Evolutionary conservation across 2,329 filamentous ascomycete genomes (phyloP).

Genomic region (Aspergillus sp.): DNA sequence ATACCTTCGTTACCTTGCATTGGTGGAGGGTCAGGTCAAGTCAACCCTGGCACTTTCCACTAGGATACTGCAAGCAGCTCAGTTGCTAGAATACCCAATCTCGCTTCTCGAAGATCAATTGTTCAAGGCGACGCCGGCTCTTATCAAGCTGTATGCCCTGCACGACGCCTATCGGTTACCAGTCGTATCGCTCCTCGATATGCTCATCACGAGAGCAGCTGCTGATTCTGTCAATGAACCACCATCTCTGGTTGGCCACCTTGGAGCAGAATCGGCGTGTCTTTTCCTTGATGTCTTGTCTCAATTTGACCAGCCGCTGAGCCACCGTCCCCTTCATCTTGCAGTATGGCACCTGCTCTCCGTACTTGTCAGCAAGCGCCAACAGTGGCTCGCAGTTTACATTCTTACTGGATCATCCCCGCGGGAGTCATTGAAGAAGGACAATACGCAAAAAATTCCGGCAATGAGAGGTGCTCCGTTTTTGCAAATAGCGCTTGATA

Average conservation of each 20-base stretch:
- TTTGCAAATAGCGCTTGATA: conserved; percentile 63
- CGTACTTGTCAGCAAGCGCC: conserved; percentile 75
- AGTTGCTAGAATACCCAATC: conserved; percentile 54
- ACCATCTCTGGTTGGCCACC: conserved; percentile 84
- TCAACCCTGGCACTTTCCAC: conserved; percentile 59
- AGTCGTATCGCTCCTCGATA: conserved; percentile 62
- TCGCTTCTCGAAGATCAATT: conserved; percentile 66
- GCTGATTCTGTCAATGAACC: conserved; percentile 60
- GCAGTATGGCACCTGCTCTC: conserved; percentile 80
- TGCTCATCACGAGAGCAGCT: conserved; percentile 62
- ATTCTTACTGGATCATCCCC: conserved; percentile 82
- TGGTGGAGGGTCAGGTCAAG: conserved; percentile 55
- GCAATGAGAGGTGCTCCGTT: conserved; percentile 54
- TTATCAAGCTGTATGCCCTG: conserved; percentile 67
- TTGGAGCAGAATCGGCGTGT: conserved; percentile 73
- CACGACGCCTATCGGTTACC: conserved; percentile 58
- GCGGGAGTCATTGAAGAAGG: conserved; percentile 57
- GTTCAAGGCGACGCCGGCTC: conserved; percentile 68
- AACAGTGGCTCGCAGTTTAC: conserved; percentile 94
- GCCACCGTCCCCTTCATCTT: conserved; percentile 55
- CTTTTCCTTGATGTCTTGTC: conserved; percentile 74
- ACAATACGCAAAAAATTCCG: conserved; percentile 43
- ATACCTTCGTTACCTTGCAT: conserved; percentile 47
- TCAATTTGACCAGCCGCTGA: conserved; percentile 66
- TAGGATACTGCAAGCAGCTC: conserved; percentile 61